A percentile compares a stretch with the other conserved stretches of the same genome.
phyloP scores from a whole-genome alignment of 371 early-diverging fungal species.

The Smittium mucronatum region DNA sequence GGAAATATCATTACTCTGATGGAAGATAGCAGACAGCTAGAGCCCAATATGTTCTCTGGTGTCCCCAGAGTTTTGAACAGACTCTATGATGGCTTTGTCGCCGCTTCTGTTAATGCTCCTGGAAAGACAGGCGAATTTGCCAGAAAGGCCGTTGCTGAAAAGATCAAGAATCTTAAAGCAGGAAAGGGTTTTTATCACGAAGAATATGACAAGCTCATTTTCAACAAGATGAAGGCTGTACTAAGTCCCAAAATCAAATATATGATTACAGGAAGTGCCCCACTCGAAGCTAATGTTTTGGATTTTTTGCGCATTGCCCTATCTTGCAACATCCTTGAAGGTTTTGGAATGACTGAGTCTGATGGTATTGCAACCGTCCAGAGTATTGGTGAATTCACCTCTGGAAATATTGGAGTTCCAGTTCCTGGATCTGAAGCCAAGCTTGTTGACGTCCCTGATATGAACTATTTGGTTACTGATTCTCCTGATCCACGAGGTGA shows the following conservation, averaged over 20 bases:
- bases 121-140: conserved; percentile 53
- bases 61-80: conserved; percentile 88
- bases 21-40: conserved; percentile 62
- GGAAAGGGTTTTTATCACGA: conserved; percentile 49
- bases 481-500: conserved; percentile 87
- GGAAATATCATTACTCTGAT: conserved; percentile 63
- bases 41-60: conserved; percentile 71
- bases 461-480: conserved; percentile 79
- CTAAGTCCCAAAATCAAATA: conserved; percentile 82
- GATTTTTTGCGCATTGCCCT: conserved; percentile 81
- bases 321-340: conserved; percentile 70
- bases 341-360: conserved; percentile 94
- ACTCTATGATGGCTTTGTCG: conserved; percentile 67
- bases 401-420: conserved; percentile 83
- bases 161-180: conserved; percentile 43
- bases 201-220: conserved; percentile 86
- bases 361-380: conserved; percentile 45
- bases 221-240: conserved; percentile 67
- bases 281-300: conserved; percentile 70
- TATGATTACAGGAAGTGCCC: conserved; percentile 76
- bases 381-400: conserved; percentile 42
- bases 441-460: conserved; percentile 76
- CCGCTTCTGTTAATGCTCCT: conserved; percentile 49
- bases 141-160: conserved; percentile 43
- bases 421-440: conserved; percentile 61